Conservation (phyloP, 345 rosid species). For the Pugionium dolabratum region DNA sequence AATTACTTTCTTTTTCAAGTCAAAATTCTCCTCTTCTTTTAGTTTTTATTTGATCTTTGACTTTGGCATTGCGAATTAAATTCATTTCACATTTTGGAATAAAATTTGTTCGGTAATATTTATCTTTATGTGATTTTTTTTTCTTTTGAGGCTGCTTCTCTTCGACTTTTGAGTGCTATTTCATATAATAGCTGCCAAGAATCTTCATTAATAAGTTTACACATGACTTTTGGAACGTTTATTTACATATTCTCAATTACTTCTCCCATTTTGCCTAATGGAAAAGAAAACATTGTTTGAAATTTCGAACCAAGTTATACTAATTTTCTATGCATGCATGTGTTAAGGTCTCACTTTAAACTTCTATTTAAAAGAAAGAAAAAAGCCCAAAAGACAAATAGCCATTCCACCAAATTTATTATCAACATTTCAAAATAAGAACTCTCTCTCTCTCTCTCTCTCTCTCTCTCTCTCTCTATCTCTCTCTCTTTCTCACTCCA, state of each 20-base stretch:
- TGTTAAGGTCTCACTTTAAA: conserved; percentile 21
- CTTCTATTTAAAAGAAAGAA: conserved; percentile 2
- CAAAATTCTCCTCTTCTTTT: conserved; percentile 13
- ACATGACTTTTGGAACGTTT: neutral
- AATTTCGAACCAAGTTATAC: conserved; percentile 15
- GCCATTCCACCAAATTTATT: conserved; percentile 27
- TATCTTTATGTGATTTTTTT: conserved; percentile 1
- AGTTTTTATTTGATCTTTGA: conserved; percentile 23
- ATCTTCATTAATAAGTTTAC: neutral
- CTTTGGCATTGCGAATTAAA: conserved; percentile 27
- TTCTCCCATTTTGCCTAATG: no score
- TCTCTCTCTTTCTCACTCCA: neutral
- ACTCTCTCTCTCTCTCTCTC: no score
- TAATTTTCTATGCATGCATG: conserved; percentile 30
- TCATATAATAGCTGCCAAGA: conserved; percentile 18
- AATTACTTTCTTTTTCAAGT: conserved; percentile 31
- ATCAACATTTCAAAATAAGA: neutral
- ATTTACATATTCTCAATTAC: no score
- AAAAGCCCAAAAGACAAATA: conserved; percentile 17
- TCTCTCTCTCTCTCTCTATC: conserved; percentile 22
- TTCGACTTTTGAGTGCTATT: conserved; percentile 28
- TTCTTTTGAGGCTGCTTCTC: conserved; percentile 20
- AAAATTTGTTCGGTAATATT: conserved; percentile 2
- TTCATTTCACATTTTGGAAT: conserved; percentile 27
- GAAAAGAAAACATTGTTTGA: conserved; percentile 14